Base-by-base conservation (phyloP, 1,284 basidiomycete genomes). In the Cutaneotrichosporon sp. region DNA sequence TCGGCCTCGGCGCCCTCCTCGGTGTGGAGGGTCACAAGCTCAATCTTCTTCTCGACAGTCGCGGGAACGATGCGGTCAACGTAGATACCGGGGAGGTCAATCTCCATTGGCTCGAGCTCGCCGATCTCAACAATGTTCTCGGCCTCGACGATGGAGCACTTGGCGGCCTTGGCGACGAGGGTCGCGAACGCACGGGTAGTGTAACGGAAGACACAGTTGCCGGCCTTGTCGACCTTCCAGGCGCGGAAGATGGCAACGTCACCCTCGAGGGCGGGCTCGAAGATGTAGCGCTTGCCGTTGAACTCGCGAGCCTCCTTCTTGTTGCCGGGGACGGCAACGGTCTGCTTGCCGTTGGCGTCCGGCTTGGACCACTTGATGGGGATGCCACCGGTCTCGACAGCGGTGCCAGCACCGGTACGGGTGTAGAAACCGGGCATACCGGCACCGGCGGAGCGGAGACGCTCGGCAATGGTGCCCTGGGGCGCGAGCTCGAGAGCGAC, bases 361-460 rank as follows among this genome's bases (percentile, higher is more conserved):
- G 62, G 58, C 52, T 61, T 59, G 17, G 68, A 67, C 49, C 61
- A 67, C 37, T 56, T 47, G 48, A 64, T 64, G 27, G 89, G 88
- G 66, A 92, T 90, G 16, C 86, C 72, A 55, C 79, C 76, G 8
- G 69, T 70, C 61, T 92, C 88, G 12, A 91, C 82, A 6, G 87
- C 85, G n/a, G 89, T 92, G 32, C 70, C 68, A n/a, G 87, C 88
- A 39, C 93, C 94, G 3, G 92, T 96, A 5, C 92, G 89, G 5
- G 92, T 97, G 77, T 82, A 98, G 79, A 98, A 93, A 10, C 90
- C 93, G 6, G 94, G 94, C 63, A 96, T 93, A 52, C 94, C 94
- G 20, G 90, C 89, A 3, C 88, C 93, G 54, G 90, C 90, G 5
- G 93, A 87, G 29, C 93, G 84, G 57, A 96, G 80, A 57, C 92